A percentile compares a stretch with the other conserved stretches of the same genome.
Conservation (phyloP, 1,284 basidiomycete species). For the Phellopilus nigrolimitatus region DNA sequence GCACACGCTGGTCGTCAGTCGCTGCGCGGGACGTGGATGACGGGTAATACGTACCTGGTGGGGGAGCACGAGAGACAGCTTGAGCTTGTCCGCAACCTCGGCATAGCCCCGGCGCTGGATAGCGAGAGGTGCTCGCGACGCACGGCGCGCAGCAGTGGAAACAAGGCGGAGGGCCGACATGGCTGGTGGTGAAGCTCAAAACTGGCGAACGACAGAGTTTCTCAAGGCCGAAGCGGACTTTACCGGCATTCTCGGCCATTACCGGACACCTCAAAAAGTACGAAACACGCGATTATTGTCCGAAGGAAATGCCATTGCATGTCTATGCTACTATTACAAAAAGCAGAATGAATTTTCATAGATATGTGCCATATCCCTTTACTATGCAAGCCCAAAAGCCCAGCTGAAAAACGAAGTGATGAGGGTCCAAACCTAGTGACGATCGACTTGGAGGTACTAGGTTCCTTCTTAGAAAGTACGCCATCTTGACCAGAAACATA, state of each 20-base stretch:
- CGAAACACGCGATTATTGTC: too few relatives aligned
- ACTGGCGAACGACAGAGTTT: not conserved
- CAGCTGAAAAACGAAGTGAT: conserved; percentile 8
- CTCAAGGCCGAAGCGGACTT: not conserved
- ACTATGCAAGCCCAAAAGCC: not conserved
- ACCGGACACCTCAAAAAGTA: not conserved
- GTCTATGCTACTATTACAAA: not conserved
- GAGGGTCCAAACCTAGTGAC: conserved; percentile 11
- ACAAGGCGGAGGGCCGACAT: conserved; percentile 77
- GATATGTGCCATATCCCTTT: not conserved
- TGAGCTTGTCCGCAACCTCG: conserved; percentile 82
- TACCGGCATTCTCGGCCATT: not conserved
- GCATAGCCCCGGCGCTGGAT: conserved; percentile 79
- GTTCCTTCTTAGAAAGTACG: conserved; percentile 1
- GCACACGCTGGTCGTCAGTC: conserved; percentile 15
- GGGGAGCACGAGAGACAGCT: conserved; percentile 85
- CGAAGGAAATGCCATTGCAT: too few relatives aligned
- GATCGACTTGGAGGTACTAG: too few relatives aligned
- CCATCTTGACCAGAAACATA: conserved; percentile 7
- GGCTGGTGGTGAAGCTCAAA: conserved; percentile 21
- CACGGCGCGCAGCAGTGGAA: conserved; percentile 57
- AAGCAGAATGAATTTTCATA: not conserved
- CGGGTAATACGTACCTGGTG: conserved; percentile 70
- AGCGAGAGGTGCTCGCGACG: conserved; percentile 42
- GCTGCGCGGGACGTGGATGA: conserved; percentile 17